Conservation (phyloP, 768 basidiomycete genomes). For the Mycena galopus region DNA sequence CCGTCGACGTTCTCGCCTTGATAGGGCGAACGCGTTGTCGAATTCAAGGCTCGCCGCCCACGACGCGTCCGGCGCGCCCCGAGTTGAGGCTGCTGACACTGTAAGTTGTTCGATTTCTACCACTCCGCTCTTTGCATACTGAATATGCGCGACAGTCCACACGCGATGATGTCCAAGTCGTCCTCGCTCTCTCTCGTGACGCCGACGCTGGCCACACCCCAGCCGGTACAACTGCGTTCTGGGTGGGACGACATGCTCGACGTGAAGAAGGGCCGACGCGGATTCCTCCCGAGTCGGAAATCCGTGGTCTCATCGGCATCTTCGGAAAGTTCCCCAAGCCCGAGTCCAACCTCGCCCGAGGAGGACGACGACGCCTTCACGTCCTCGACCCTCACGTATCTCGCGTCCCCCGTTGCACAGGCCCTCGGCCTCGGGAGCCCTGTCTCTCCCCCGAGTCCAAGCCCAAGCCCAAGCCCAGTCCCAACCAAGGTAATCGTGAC, state of each 20-base stretch:
- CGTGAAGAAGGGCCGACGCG: slow-evolving; percentile 38
- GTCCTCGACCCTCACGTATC: slow-evolving; percentile 58
- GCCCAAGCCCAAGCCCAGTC: too few species aligned
- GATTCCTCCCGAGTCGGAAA: slow-evolving; percentile 31
- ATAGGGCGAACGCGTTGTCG: slow-evolving; percentile 33
- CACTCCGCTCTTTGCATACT: background rate
- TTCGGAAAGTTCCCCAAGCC: background rate
- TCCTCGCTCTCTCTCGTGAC: slow-evolving; percentile 30
- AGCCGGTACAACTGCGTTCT: slow-evolving; percentile 43
- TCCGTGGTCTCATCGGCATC: slow-evolving; percentile 36
- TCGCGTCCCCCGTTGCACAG: slow-evolving; percentile 59
- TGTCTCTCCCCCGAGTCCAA: background rate
- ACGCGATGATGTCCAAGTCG: slow-evolving; percentile 35
- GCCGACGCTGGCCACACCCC: slow-evolving; percentile 45
- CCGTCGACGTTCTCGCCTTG: slow-evolving; percentile 53
- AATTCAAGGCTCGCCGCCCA: background rate
- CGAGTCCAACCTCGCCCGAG: slow-evolving; percentile 21
- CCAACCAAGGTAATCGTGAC: too few species aligned
- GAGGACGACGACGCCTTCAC: slow-evolving; percentile 54
- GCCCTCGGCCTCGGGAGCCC: slow-evolving; percentile 54
- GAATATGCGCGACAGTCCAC: background rate
- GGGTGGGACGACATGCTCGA: slow-evolving; percentile 66
- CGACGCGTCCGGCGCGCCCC: slow-evolving; percentile 15
- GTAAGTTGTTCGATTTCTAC: background rate
- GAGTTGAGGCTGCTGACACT: slow-evolving; percentile 21